These are phyloP conservation scores for Dipteronia dyeriana DNA, from an alignment of 345 rosid species.

Conservation along the genomic window DNA sequence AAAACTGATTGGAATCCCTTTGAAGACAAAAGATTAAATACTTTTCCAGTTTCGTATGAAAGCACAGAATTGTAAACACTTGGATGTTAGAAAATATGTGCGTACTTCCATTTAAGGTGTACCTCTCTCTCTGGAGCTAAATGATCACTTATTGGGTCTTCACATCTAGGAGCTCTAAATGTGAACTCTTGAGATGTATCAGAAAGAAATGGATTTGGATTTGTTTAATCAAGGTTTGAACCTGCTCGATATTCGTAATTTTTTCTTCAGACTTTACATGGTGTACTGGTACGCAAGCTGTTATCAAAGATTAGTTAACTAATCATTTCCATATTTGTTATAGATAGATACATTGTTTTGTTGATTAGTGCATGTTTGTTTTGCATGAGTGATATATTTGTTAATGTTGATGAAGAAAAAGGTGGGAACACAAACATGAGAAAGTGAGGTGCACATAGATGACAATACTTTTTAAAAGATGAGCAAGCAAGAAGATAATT, in stretches of 20 bases:
- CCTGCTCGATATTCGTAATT: background rate
- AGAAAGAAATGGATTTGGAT: background rate
- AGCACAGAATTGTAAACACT: background rate
- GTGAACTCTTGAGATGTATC: background rate
- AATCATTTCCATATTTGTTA: background rate
- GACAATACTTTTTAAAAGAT: conserved; percentile 36
- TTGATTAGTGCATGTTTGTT: background rate
- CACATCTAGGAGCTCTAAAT: background rate
- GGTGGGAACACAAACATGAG: conserved; percentile 37
- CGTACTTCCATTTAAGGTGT: background rate
- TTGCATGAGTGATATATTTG: conserved; percentile 18
- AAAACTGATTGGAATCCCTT: conserved; percentile 6
- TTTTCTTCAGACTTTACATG: background rate
- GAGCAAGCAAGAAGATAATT: conserved; percentile 42
- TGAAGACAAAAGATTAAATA: background rate
- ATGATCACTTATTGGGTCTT: background rate
- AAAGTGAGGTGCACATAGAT: conserved; percentile 29
- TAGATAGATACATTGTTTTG: background rate
- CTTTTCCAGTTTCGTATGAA: no score
- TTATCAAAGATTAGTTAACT: background rate
- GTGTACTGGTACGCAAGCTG: background rate
- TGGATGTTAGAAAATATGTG: background rate
- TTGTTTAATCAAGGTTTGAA: background rate
- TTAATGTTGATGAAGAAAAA: conserved; percentile 22
- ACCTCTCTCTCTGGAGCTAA: background rate